Evolutionary conservation across 2,329 filamentous ascomycete species (phyloP), one percentile per base, ranked within the genome.

Genomic region (Colletotrichum sp.): DNA sequence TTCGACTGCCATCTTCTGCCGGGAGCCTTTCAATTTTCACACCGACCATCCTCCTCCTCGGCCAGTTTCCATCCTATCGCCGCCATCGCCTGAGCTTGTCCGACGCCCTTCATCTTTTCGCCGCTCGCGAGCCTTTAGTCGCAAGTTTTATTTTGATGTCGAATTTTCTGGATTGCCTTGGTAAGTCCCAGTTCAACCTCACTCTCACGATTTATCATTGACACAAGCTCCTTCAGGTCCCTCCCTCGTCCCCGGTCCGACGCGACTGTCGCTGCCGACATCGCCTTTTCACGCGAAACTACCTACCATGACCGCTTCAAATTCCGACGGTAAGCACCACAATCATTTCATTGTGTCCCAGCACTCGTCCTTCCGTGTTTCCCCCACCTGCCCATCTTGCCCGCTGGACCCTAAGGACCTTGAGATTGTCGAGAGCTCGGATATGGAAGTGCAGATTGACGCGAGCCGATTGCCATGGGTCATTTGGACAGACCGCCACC

Each of bases 361-460:
- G 44, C 44, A 52, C n/a, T 52, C 12, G 44, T 52, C 44, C 44
- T 52, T 24, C 44, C 44, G 44, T 52, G 44, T 24, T 52, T 52
- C 44, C 44, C 39, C 44, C 44, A 52, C n/a, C 44, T 52, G 44
- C 44, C 44, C 10, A 52, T 52, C n/a, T 52, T 52, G 44, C 12
- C 44, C n/a, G 44, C n/a, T 52, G 44, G 44, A 21, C 44, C 44
- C 44, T 52, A 52, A 52, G 44, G 44, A 52, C 44, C 44, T 52
- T 52, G 44, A 52, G 44, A 52, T 52, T 52, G 44, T 52, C 44
- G 44, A 52, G 44, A 52, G 44, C 44, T 52, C 44, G 44, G 44
- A 52, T 52, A 52, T 52, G 44, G 44, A 52, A 52, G n/a, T 52
- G 44, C 44, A 52, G n/a, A 21, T 3, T 21, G 6, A 8, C 2